These are phyloP conservation scores for Claviceps sp. DNA, from an alignment of 2,329 filamentous ascomycete genomes.

Conservation along the genomic window DNA sequence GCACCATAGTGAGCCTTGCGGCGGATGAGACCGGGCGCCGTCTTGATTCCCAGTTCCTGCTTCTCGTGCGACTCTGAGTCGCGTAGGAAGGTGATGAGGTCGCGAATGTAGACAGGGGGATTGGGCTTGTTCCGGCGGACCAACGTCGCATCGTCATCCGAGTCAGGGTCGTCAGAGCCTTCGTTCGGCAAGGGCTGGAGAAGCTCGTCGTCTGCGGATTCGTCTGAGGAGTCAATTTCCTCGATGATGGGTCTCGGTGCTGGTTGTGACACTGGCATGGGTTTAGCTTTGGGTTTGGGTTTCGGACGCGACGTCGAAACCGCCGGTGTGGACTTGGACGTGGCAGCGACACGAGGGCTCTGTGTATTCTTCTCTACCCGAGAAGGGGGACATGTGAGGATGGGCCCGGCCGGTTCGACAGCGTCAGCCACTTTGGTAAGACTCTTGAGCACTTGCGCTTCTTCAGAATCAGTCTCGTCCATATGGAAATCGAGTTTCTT, in stretches of 20 bases:
- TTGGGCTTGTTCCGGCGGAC: conserved; percentile 71
- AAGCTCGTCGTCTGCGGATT: conserved; percentile 45
- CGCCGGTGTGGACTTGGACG: too few species aligned
- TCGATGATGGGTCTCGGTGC: conserved; percentile 42
- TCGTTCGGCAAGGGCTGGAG: conserved; percentile 51
- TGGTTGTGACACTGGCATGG: conserved; percentile 13
- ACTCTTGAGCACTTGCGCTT: conserved; percentile 61
- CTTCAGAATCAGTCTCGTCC: conserved; percentile 59
- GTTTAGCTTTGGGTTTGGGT: not conserved
- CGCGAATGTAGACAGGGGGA: conserved; percentile 80
- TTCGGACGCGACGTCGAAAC: not conserved
- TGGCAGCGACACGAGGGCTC: not conserved
- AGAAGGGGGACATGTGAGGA: conserved; percentile 21
- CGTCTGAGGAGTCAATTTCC: conserved; percentile 48
- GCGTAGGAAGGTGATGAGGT: conserved; percentile 64
- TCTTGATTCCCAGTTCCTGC: conserved; percentile 65
- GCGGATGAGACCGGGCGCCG: conserved; percentile 68
- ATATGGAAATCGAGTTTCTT: conserved; percentile 72
- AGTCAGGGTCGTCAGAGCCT: conserved; percentile 79
- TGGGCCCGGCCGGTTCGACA: conserved; percentile 41
- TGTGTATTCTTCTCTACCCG: not conserved
- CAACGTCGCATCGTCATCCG: conserved; percentile 82
- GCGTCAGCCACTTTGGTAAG: conserved; percentile 51
- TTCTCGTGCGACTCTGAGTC: conserved; percentile 76
- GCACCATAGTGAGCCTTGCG: conserved; percentile 80